These are phyloP conservation scores for Ophiostoma perfectum DNA, from an alignment of 2,329 filamentous ascomycete genomes.

Conservation along the genomic window DNA sequence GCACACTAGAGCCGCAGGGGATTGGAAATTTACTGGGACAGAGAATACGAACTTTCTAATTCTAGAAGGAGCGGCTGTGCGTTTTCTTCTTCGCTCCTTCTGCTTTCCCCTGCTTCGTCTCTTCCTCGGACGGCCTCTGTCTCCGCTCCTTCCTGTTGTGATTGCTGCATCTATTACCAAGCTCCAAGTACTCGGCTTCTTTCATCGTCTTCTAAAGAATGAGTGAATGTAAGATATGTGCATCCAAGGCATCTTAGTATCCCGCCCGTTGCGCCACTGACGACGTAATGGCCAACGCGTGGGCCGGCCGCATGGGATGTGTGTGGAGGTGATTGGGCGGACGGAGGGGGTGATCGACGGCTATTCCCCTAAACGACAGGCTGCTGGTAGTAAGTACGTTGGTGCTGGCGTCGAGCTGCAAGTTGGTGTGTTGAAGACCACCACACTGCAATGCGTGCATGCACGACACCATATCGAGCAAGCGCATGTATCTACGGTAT, in stretches of 20 bases:
- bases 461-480: too few relatives aligned
- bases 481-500: too few relatives aligned
- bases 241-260: too few relatives aligned
- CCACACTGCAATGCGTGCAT: too few relatives aligned
- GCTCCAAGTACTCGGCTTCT: too few relatives aligned
- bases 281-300: slow-evolving; percentile 20
- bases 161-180: too few relatives aligned
- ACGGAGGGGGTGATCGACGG: neutral
- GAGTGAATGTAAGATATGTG: too few relatives aligned
- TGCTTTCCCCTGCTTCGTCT: neutral
- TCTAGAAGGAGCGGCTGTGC: slow-evolving; percentile 1
- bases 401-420: neutral
- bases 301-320: slow-evolving; percentile 4
- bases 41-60: slow-evolving; percentile 1
- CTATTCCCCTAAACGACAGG: neutral
- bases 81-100: neutral
- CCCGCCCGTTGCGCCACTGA: slow-evolving; percentile 12
- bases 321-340: neutral
- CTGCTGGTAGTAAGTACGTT: neutral
- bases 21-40: neutral
- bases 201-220: neutral
- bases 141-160: neutral
- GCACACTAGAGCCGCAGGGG: slow-evolving; percentile 1
- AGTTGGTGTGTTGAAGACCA: too few relatives aligned
- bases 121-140: neutral